Evolutionary conservation across 352 stramenopile species (phyloP).

Genomic region (Pythium scleroteichum): DNA sequence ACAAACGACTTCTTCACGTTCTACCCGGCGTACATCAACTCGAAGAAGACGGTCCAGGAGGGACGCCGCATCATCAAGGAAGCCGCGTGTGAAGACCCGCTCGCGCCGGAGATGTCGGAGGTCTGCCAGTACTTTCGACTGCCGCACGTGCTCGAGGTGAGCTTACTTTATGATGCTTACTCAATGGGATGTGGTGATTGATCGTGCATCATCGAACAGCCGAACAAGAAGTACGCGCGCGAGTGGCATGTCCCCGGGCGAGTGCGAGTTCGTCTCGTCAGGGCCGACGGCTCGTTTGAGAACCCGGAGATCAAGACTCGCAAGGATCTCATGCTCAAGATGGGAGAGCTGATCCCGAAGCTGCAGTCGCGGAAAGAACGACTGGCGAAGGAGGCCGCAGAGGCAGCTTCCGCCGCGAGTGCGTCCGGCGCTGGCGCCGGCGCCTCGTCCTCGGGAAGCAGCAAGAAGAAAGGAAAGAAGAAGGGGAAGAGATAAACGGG

Average conservation of each 20-base stretch:
- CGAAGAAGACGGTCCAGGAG: conserved; percentile 79
- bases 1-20: conserved; percentile 73
- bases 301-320: conserved; percentile 70
- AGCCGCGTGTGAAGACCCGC: conserved; percentile 62
- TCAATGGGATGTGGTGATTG: not conserved
- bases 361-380: conserved; percentile 78
- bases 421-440: conserved; percentile 30
- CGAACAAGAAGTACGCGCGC: conserved; percentile 79
- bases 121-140: conserved; percentile 82
- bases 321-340: conserved; percentile 84
- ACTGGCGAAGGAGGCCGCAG: conserved; percentile 68
- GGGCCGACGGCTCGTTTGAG: conserved; percentile 58
- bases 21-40: conserved; percentile 88
- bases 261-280: conserved; percentile 69
- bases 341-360: conserved; percentile 86
- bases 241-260: conserved; percentile 76
- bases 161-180: not conserved
- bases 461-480: conserved; percentile 87
- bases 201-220: conserved; percentile 28
- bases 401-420: conserved; percentile 35
- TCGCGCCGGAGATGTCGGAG: conserved; percentile 83
- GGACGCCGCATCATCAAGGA: conserved; percentile 74
- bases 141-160: conserved; percentile 75
- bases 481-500: conserved; percentile 79
- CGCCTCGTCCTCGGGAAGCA: conserved; percentile 35